Evolutionary conservation across 2,329 filamentous ascomycete genomes (phyloP), one percentile per base, ranked within the genome.

Genomic region (Bipolaris oryzae): DNA sequence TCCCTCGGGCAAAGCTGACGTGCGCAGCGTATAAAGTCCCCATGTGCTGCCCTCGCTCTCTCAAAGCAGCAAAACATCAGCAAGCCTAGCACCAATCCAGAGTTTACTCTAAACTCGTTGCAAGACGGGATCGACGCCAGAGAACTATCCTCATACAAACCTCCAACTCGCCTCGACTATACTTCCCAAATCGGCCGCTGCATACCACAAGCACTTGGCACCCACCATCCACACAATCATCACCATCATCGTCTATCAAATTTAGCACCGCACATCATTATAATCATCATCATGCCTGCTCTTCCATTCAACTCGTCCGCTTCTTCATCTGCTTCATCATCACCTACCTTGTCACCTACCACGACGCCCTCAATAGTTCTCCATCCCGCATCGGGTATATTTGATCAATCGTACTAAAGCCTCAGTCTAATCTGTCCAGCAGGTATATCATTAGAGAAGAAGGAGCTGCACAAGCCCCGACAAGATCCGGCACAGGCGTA

Each of bases 351-450:
- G 38, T 67, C 70, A 53, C 63, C 54, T 34, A 57, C 54, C 15
- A 48, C 68, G 35, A 68, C 72, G 58, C 73, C 74, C 18, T 74
- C 74, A 62, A 76, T 76, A 74, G 71, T 76, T 69, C 73, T 76
- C 57, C 66, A 70, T 73, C 70, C 73, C 68, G 64, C 70, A 69
- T 70, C 72, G 73, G 74, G 74, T 76, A 75, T 75, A 74, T 70
- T 69, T 69, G 70, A 74, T 72, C 73, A 66, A 70, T 68, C 69
- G 71, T 61, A 70, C 64, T 63, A 63, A 70, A 64, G 64, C 71
- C 70, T 67, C 68, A 62, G 46, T 75, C 73, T 74, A 74, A 76
- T 70, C 68, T 64, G 35, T 63, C 54, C 57, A 62, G 52, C 67
- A 75, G 72, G 71, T 64, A 57, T 62, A 51, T 63, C 70, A 53